Conservation (phyloP, 306 rosid genomes). For the Casuarina cunninghamiana region DNA sequence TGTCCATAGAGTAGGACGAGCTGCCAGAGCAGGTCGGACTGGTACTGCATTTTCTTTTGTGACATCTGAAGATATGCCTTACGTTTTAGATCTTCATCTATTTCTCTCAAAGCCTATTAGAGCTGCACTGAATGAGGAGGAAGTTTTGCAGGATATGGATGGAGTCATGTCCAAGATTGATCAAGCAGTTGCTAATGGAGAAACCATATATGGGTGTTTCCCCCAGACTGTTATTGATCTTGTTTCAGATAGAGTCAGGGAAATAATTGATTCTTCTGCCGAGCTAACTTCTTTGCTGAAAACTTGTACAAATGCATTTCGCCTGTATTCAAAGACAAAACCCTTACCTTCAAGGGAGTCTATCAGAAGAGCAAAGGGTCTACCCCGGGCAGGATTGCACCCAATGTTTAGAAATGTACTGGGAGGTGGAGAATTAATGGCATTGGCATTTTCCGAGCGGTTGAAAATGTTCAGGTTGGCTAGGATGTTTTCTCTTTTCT, state of each 20-base stretch:
- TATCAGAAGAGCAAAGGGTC: conserved; percentile 74
- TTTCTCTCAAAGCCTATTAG: conserved; percentile 80
- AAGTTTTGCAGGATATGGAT: conserved; percentile 71
- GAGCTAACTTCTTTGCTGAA: conserved; percentile 54
- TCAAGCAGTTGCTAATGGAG: conserved; percentile 69
- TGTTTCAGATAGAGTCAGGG: conserved; percentile 81
- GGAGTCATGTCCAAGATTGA: conserved; percentile 69
- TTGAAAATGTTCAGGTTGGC: conserved; percentile 80
- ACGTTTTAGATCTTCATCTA: conserved; percentile 87
- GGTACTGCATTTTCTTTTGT: conserved; percentile 89
- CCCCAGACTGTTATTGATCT: conserved; percentile 86
- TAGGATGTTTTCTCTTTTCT: conserved; percentile 9
- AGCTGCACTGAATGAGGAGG: conserved; percentile 89
- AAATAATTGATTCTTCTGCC: conserved; percentile 73
- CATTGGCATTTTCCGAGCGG: conserved; percentile 96
- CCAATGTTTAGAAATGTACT: conserved; percentile 73
- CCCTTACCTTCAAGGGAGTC: conserved; percentile 90
- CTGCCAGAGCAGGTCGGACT: conserved; percentile 91
- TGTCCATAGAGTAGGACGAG: conserved; percentile 94
- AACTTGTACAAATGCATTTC: conserved; percentile 79
- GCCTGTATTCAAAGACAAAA: conserved; percentile 77
- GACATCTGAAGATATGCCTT: conserved; percentile 85
- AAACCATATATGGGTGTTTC: conserved; percentile 86
- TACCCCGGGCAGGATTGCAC: conserved; percentile 80
- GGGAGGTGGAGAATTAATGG: conserved; percentile 85